phyloP scores from a whole-genome alignment of 2,329 filamentous ascomycete genomes.

The Cercospora brassicicola region DNA sequence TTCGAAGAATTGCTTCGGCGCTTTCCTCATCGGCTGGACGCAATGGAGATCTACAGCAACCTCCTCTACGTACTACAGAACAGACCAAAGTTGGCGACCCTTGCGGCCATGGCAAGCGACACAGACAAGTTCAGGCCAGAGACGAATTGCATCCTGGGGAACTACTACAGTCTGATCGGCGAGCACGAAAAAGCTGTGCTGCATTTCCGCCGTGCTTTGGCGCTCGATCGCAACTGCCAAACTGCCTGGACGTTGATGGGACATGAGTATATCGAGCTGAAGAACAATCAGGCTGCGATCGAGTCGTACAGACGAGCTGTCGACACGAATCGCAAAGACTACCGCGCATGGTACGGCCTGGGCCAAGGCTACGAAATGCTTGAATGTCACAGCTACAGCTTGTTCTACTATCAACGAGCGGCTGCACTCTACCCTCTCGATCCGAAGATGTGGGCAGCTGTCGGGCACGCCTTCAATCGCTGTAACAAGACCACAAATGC shows the following conservation, averaged over 20 bases:
- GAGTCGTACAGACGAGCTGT: conserved; percentile 95
- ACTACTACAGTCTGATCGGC: conserved; percentile 92
- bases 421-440: conserved; percentile 92
- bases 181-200: conserved; percentile 97
- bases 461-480: conserved; percentile 86
- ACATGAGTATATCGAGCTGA: conserved; percentile 97
- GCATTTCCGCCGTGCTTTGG: conserved; percentile 91
- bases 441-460: conserved; percentile 98
- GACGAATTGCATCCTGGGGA: conserved; percentile 93
- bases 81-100: conserved; percentile 83
- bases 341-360: conserved; percentile 95
- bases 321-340: conserved; percentile 93
- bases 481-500: conserved; percentile 85
- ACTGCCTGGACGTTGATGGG: conserved; percentile 99
- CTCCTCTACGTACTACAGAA: conserved; percentile 91
- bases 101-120: conserved; percentile 85
- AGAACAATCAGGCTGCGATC: conserved; percentile 96
- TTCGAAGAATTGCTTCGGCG: conserved; percentile 61
- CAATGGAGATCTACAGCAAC: conserved; percentile 93
- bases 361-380: conserved; percentile 97
- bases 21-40: conserved; percentile 73
- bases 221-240: conserved; percentile 83
- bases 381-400: conserved; percentile 94
- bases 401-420: conserved; percentile 97
- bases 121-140: conserved; percentile 96